These are phyloP conservation scores for Uromyces viciae-fabae DNA, from an alignment of 1,284 basidiomycete genomes.

Conservation along the genomic window DNA sequence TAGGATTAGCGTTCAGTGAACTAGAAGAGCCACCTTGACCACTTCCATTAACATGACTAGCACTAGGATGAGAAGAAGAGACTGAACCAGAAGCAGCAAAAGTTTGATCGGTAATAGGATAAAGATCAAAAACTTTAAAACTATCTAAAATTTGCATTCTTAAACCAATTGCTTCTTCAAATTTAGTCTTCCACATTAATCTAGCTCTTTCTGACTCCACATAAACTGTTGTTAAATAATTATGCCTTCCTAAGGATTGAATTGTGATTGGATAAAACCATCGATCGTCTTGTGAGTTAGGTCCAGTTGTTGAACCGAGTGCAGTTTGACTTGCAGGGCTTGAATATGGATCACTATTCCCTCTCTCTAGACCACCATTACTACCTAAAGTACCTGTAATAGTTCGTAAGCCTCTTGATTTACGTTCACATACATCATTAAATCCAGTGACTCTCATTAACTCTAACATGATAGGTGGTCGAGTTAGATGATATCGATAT, in stretches of 20 bases:
- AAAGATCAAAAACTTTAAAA: constrained; percentile 65
- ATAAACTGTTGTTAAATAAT: constrained; percentile 63
- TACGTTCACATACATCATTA: constrained; percentile 28
- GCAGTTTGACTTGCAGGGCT: not conserved
- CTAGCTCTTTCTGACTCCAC: constrained; percentile 71
- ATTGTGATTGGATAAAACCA: constrained; percentile 25
- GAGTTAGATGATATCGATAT: constrained; percentile 11
- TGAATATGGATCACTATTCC: constrained; percentile 36
- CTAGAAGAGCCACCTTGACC: constrained; percentile 2
- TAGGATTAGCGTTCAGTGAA: not conserved
- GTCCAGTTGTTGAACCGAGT: not conserved
- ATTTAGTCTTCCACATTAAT: constrained; percentile 79
- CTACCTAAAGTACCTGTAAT: constrained; percentile 28
- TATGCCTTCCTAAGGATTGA: constrained; percentile 29
- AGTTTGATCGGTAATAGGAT: constrained; percentile 53
- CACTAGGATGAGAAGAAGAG: not conserved
- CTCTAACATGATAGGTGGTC: constrained; percentile 34
- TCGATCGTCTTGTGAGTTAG: not conserved
- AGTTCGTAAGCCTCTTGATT: constrained; percentile 30
- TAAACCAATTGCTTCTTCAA: constrained; percentile 81
- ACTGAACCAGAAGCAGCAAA: constrained; percentile 49
- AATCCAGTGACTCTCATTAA: constrained; percentile 24
- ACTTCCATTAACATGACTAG: constrained; percentile 7
- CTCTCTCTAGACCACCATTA: constrained; percentile 17
- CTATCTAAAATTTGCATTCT: constrained; percentile 81